These are phyloP conservation scores for Pharnaceum exiguum DNA, from an alignment of 148 eudicot species.

Conservation along the genomic window DNA sequence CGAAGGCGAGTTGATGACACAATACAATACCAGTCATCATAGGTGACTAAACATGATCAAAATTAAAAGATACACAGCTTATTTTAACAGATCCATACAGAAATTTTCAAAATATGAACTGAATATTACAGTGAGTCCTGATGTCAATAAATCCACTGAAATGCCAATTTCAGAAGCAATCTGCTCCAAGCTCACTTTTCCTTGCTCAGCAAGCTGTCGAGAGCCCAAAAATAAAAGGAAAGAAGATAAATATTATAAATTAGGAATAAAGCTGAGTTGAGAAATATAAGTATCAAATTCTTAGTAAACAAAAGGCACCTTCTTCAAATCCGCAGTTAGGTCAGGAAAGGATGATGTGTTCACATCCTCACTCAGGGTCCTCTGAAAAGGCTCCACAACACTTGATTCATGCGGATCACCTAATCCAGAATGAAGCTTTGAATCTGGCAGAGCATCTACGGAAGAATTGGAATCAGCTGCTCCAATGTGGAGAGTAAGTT, in stretches of 20 bases:
- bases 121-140: slow-evolving; percentile 54
- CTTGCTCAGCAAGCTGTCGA: slow-evolving; percentile 66
- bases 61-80: not conserved
- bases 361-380: slow-evolving; percentile 27
- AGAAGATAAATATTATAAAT: not conserved
- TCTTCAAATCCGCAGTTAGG: slow-evolving; percentile 49
- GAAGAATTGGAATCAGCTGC: slow-evolving; percentile 19
- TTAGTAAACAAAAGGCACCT: no score
- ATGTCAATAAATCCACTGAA: slow-evolving; percentile 51
- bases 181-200: slow-evolving; percentile 62
- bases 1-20: not conserved
- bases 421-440: slow-evolving; percentile 29
- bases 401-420: slow-evolving; percentile 28
- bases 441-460: slow-evolving; percentile 23
- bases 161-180: slow-evolving; percentile 65
- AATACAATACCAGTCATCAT: slow-evolving; percentile 6
- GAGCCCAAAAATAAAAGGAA: no score
- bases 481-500: slow-evolving; percentile 32
- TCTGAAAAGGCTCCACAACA: slow-evolving; percentile 16
- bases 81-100: slow-evolving; percentile 14
- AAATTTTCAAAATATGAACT: slow-evolving; percentile 5
- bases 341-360: slow-evolving; percentile 29
- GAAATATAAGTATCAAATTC: no score
- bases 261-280: no score
- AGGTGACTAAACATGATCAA: not conserved